Conservation (phyloP, 345 rosid species). For the Cochlearia excelsa region DNA sequence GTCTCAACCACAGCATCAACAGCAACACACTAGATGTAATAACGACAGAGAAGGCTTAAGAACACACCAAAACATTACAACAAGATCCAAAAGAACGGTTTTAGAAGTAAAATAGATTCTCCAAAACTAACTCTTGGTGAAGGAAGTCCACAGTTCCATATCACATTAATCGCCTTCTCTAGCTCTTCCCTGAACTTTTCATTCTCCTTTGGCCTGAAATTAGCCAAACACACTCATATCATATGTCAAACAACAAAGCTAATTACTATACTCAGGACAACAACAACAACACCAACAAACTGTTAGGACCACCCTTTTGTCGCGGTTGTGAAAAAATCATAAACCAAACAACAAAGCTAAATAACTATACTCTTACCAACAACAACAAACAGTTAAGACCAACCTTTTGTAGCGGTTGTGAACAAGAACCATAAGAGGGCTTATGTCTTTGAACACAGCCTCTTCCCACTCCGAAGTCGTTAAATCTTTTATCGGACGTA, state of each 20-base stretch:
- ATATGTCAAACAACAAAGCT: slow-evolving; percentile 16
- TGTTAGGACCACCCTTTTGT: no score
- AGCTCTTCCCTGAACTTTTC: slow-evolving; percentile 56
- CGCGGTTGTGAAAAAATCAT: not conserved
- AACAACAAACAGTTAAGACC: not conserved
- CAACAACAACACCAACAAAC: no score
- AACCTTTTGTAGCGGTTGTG: slow-evolving; percentile 90
- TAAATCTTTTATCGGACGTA: slow-evolving; percentile 83
- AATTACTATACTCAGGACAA: slow-evolving; percentile 3
- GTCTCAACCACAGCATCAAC: slow-evolving; percentile 74
- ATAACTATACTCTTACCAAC: no score
- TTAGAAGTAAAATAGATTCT: slow-evolving; percentile 8
- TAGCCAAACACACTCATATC: not conserved
- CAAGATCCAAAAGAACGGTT: slow-evolving; percentile 2
- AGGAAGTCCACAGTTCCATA: slow-evolving; percentile 90
- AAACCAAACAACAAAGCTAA: slow-evolving; percentile 4
- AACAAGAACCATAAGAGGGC: slow-evolving; percentile 79
- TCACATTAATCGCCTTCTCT: slow-evolving; percentile 82
- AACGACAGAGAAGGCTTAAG: slow-evolving; percentile 6
- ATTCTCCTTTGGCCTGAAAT: slow-evolving; percentile 69
- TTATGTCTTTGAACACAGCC: slow-evolving; percentile 74
- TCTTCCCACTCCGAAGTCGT: slow-evolving; percentile 84
- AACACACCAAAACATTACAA: slow-evolving; percentile 2
- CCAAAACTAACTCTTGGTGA: slow-evolving; percentile 69
- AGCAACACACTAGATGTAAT: slow-evolving; percentile 65